These are phyloP conservation scores for Botryotinia calthae DNA, from an alignment of 2,329 filamentous ascomycete species.

Conservation along the genomic window DNA sequence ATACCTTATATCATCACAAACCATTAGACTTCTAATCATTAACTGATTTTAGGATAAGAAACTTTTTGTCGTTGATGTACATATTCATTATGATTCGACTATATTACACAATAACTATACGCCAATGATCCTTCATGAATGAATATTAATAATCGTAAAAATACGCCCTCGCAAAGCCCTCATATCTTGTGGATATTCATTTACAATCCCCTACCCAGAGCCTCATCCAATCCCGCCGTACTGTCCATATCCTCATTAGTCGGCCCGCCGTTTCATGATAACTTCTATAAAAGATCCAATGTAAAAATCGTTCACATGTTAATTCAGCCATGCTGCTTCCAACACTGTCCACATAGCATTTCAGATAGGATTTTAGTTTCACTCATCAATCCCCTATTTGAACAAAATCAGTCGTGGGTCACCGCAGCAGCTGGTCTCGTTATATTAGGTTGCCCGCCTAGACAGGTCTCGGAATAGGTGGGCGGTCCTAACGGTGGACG, in stretches of 20 bases:
- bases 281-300: not conserved
- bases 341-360: not conserved
- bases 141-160: not conserved
- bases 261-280: not conserved
- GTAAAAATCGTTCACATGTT: not conserved
- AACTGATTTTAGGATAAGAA: too few relatives aligned
- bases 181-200: not conserved
- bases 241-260: not conserved
- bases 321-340: not conserved
- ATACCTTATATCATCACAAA: not conserved
- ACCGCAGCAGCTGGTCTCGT: conserved; percentile 26
- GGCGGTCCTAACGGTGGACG: conserved; percentile 26
- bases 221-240: not conserved
- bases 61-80: not conserved
- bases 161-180: not conserved
- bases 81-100: not conserved
- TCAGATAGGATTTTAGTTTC: not conserved
- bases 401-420: conserved; percentile 22
- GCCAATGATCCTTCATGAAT: not conserved
- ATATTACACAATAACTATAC: not conserved
- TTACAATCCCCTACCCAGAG: conserved; percentile 1
- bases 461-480: conserved; percentile 30
- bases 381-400: conserved; percentile 23
- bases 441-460: conserved; percentile 21
- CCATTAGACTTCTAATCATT: not conserved